These are phyloP conservation scores for Sclerotiophoma versabilis DNA, from an alignment of 2,329 filamentous ascomycete species.

Conservation along the genomic window DNA sequence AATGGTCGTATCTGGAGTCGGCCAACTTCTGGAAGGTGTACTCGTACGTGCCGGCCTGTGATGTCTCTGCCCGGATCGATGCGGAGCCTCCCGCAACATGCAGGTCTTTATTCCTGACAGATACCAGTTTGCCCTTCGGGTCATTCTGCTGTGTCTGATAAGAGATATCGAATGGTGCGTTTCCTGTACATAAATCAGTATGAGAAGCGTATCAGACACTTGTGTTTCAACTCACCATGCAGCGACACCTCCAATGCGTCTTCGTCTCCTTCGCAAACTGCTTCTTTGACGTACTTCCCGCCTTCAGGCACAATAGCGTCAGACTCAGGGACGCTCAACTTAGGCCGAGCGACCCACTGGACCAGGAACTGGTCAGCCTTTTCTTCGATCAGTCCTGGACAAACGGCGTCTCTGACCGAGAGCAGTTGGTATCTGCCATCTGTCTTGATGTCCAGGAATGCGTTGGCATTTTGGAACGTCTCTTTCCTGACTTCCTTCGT, in stretches of 20 bases:
- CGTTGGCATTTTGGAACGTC: constrained; percentile 68
- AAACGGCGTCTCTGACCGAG: constrained; percentile 78
- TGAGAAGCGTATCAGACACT: constrained; percentile 26
- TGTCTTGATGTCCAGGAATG: constrained; percentile 68
- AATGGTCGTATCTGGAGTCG: constrained; percentile 84
- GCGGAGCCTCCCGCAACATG: constrained; percentile 79
- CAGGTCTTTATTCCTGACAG: constrained; percentile 71
- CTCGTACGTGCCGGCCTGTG: constrained; percentile 79
- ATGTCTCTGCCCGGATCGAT: constrained; percentile 84
- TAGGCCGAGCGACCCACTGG: constrained; percentile 83
- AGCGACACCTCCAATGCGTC: constrained; percentile 85
- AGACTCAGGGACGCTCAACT: constrained; percentile 70
- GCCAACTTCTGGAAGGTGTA: constrained; percentile 85
- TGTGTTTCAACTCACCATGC: constrained; percentile 65
- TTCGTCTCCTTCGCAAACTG: constrained; percentile 93
- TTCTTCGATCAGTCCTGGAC: constrained; percentile 80
- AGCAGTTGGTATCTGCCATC: constrained; percentile 82
- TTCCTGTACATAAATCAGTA: constrained; percentile 58
- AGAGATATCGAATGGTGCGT: constrained; percentile 80
- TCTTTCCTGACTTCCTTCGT: constrained; percentile 54
- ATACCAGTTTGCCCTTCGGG: constrained; percentile 63
- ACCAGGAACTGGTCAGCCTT: constrained; percentile 78
- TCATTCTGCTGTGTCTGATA: constrained; percentile 81
- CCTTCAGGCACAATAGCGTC: constrained; percentile 63
- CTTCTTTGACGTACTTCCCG: constrained; percentile 72